A percentile compares a stretch with the other conserved stretches of the same genome.
Evolutionary conservation across 2,329 filamentous ascomycete species (phyloP).

Genomic region (Aaosphaeria arxii): DNA sequence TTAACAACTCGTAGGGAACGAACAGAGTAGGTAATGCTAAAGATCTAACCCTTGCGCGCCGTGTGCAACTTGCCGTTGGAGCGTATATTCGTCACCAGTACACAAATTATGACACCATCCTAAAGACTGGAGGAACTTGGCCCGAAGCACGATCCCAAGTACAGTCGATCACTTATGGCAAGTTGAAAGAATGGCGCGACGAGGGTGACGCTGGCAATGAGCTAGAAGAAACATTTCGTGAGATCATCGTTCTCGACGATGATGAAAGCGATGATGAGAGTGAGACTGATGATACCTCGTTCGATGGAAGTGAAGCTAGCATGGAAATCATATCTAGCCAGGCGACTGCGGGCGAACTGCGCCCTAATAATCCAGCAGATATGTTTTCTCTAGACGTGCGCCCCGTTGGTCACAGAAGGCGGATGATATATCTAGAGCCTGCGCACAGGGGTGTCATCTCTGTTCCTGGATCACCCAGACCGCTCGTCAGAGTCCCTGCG

Average conservation of each 20-base stretch:
- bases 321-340: conserved; percentile 32
- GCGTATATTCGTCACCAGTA: conserved; percentile 62
- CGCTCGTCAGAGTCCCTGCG: neutral
- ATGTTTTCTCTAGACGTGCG: neutral
- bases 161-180: conserved; percentile 54
- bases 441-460: neutral
- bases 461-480: neutral
- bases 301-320: conserved; percentile 25
- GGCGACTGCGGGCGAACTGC: conserved; percentile 30
- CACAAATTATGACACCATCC: conserved; percentile 60
- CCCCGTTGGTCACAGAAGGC: neutral
- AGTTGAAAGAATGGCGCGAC: conserved; percentile 61
- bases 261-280: conserved; percentile 51
- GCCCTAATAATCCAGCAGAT: conserved; percentile 15
- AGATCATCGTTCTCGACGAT: conserved; percentile 63
- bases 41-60: conserved; percentile 53
- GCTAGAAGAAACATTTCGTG: conserved; percentile 61
- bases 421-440: neutral
- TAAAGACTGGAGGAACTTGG: conserved; percentile 51
- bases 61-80: conserved; percentile 60
- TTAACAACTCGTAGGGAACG: conserved; percentile 43
- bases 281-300: conserved; percentile 32
- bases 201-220: conserved; percentile 52
- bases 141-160: conserved; percentile 54
- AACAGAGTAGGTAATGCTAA: conserved; percentile 57